These are phyloP conservation scores for Quercus berberidifolia DNA, from an alignment of 306 rosid genomes.

Conservation along the genomic window DNA sequence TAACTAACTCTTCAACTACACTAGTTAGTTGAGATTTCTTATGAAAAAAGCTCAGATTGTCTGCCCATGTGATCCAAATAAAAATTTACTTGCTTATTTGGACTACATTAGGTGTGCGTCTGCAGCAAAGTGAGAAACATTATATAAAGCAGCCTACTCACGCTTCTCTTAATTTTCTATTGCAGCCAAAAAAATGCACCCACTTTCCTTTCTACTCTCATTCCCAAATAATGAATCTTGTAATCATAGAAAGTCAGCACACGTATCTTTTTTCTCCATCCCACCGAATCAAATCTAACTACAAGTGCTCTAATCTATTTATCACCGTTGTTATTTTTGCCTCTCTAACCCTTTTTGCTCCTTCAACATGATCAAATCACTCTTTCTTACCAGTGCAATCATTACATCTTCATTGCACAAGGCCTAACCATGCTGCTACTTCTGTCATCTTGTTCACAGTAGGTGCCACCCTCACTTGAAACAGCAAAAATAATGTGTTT, in stretches of 20 bases:
- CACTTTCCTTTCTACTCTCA: background rate
- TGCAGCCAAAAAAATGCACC: background rate
- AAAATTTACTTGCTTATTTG: background rate
- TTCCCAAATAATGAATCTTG: too few relatives aligned
- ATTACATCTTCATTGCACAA: background rate
- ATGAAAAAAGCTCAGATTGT: background rate
- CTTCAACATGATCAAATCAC: background rate
- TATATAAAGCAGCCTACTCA: too few relatives aligned
- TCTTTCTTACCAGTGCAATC: background rate
- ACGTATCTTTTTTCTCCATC: background rate
- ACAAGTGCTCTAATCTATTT: background rate
- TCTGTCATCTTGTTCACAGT: background rate
- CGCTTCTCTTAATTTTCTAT: too few relatives aligned
- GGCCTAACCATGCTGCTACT: background rate
- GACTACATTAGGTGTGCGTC: too few relatives aligned
- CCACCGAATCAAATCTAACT: too few relatives aligned
- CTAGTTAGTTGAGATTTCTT: background rate
- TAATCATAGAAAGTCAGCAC: background rate
- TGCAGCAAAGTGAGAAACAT: too few relatives aligned
- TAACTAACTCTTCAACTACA: background rate
- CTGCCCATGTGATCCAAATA: background rate
- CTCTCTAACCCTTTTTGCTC: background rate
- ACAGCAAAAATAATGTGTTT: background rate
- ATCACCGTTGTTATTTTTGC: background rate
- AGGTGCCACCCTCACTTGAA: background rate